Evolutionary conservation across 768 basidiomycete species (phyloP).

Genomic region (Asterophora lycoperdoides): DNA sequence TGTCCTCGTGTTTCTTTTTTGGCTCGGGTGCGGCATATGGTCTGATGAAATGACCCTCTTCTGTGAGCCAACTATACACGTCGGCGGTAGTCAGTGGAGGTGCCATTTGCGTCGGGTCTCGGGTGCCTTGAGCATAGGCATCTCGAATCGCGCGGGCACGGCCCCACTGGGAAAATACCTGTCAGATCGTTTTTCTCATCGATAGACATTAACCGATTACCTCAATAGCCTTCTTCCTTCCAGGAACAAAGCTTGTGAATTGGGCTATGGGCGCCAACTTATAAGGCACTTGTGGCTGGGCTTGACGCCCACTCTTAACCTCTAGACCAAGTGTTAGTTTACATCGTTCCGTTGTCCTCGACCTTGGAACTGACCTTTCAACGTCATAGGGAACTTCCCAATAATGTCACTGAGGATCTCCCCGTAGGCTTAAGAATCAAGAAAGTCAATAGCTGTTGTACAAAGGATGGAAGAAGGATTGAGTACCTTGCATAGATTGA

Average conservation of each 20-base stretch:
- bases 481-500: constrained; percentile 2
- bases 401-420: constrained; percentile 29
- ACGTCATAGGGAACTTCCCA: constrained; percentile 40
- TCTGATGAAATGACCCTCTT: constrained; percentile 35
- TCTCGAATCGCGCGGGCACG: constrained; percentile 42
- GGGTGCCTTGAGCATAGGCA: constrained; percentile 30
- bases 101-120: constrained; percentile 13
- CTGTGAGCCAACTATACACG: constrained; percentile 43
- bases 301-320: constrained; percentile 20
- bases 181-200: background rate
- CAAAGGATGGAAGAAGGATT: background rate
- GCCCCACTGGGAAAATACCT: constrained; percentile 35
- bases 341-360: background rate
- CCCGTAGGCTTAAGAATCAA: constrained; percentile 18
- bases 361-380: constrained; percentile 28
- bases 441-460: constrained; percentile 7
- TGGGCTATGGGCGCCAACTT: constrained; percentile 32
- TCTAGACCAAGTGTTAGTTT: constrained; percentile 17
- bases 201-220: constrained; percentile 21
- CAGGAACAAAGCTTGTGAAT: constrained; percentile 34
- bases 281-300: constrained; percentile 33
- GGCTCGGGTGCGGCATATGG: background rate
- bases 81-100: constrained; percentile 37
- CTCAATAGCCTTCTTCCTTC: constrained; percentile 50
- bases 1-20: constrained; percentile 3